These are phyloP conservation scores for Fonsecaea multimorphosa DNA, from an alignment of 2,329 filamentous ascomycete genomes.

Conservation along the genomic window DNA sequence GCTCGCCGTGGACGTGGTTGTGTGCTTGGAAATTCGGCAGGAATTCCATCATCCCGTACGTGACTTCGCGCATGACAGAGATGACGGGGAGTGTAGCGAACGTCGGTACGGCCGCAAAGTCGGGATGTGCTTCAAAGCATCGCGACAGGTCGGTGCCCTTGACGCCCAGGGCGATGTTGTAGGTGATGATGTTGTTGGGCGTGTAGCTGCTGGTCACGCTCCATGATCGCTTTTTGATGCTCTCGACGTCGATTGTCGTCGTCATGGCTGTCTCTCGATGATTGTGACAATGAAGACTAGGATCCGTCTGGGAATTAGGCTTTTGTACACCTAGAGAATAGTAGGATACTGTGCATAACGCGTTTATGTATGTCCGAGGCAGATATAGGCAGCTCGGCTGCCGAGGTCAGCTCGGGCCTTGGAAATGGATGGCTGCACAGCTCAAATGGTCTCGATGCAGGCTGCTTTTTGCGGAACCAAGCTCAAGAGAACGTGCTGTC, in stretches of 20 bases:
- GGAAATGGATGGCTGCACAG: neutral
- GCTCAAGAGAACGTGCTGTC: neutral
- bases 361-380: neutral
- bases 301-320: neutral
- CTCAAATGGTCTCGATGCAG: neutral
- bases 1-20: slow-evolving; percentile 32
- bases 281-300: neutral
- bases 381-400: neutral
- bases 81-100: slow-evolving; percentile 26
- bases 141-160: slow-evolving; percentile 22
- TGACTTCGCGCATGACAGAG: slow-evolving; percentile 24
- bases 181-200: slow-evolving; percentile 24
- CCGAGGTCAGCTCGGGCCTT: slow-evolving; percentile 5
- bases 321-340: neutral
- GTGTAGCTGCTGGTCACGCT: slow-evolving; percentile 16
- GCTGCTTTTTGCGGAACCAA: neutral
- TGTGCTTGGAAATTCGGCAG: slow-evolving; percentile 25
- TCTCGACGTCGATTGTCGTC: slow-evolving; percentile 1
- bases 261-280: slow-evolving; percentile 3
- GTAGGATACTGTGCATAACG: neutral
- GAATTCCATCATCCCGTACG: slow-evolving; percentile 21
- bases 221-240: slow-evolving; percentile 21
- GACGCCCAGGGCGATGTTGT: slow-evolving; percentile 32
- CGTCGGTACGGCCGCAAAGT: slow-evolving; percentile 26
- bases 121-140: slow-evolving; percentile 28